Evolutionary conservation across 1,284 basidiomycete genomes (phyloP).

Genomic region (Rhodotorula sp.): DNA sequence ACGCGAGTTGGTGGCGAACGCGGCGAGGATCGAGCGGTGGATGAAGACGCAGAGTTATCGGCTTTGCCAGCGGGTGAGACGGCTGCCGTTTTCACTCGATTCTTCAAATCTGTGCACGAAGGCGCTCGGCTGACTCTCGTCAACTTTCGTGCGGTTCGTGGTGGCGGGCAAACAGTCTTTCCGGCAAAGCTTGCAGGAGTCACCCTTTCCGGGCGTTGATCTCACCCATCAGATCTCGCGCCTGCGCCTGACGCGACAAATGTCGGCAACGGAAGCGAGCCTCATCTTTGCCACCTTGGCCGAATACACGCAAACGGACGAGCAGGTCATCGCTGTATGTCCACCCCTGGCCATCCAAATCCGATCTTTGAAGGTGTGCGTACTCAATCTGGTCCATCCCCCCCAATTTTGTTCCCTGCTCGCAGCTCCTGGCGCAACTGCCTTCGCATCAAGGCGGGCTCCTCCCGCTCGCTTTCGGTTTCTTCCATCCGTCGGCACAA

Average conservation of each 20-base stretch:
- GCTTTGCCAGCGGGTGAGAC: conserved; percentile 59
- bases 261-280: conserved; percentile 66
- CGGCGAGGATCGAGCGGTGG: conserved; percentile 76
- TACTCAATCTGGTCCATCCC: background rate
- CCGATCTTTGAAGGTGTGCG: background rate
- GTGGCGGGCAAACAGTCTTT: conserved; percentile 56
- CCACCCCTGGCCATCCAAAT: too few species aligned
- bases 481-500: conserved; percentile 77
- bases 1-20: conserved; percentile 66
- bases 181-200: conserved; percentile 52
- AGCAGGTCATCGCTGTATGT: conserved; percentile 83
- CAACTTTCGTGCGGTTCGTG: too few species aligned
- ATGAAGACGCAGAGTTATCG: conserved; percentile 65
- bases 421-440: conserved; percentile 70
- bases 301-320: conserved; percentile 68
- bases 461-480: conserved; percentile 76
- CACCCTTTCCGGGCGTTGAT: conserved; percentile 65
- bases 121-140: background rate
- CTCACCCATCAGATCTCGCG: conserved; percentile 68
- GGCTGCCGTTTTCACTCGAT: background rate
- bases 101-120: background rate
- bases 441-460: conserved; percentile 80
- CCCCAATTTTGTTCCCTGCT: background rate
- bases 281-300: conserved; percentile 72
- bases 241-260: conserved; percentile 61